A percentile compares a stretch with the other conserved stretches of the same genome.
Evolutionary conservation across 331 rosid genomes (phyloP).

Genomic region (Malus hybrid): DNA sequence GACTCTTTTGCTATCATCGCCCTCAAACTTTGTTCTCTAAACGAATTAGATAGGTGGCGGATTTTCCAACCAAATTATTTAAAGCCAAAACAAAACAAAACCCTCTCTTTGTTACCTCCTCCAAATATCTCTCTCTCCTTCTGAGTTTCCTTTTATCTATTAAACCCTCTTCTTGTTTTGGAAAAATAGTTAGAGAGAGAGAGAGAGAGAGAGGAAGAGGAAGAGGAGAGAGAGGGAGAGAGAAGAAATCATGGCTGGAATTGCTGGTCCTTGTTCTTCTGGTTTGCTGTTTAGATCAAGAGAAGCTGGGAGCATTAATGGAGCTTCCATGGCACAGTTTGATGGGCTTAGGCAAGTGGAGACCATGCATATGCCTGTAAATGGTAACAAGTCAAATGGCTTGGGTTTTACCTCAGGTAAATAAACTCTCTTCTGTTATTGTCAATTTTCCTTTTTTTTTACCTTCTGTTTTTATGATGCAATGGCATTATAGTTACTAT

Average conservation of each 20-base stretch:
- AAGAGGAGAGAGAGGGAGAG: not conserved
- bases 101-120: slow-evolving; percentile 20
- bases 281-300: slow-evolving; percentile 29
- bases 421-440: not conserved
- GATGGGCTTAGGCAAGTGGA: slow-evolving; percentile 34
- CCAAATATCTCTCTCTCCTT: slow-evolving; percentile 11
- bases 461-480: not conserved
- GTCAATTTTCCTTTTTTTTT: not conserved
- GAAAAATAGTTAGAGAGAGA: not conserved
- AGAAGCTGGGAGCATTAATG: slow-evolving; percentile 18
- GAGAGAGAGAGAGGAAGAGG: not conserved
- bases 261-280: slow-evolving; percentile 32
- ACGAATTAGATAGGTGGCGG: slow-evolving; percentile 18
- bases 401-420: slow-evolving; percentile 31
- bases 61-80: slow-evolving; percentile 22
- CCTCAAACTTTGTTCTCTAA: slow-evolving; percentile 15
- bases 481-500: too few relatives aligned
- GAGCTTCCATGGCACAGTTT: slow-evolving; percentile 21
- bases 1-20: slow-evolving; percentile 22
- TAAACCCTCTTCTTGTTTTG: not conserved
- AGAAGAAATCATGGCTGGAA: slow-evolving; percentile 24
- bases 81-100: slow-evolving; percentile 12
- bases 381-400: slow-evolving; percentile 10
- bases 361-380: slow-evolving; percentile 13
- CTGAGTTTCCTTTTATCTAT: slow-evolving; percentile 14